Percentiles rank a stretch among this genome's conserved stretches.
phyloP scores from a whole-genome alignment of 495 filamentous ascomycete species.

The Glarea lozoyensis region DNA sequence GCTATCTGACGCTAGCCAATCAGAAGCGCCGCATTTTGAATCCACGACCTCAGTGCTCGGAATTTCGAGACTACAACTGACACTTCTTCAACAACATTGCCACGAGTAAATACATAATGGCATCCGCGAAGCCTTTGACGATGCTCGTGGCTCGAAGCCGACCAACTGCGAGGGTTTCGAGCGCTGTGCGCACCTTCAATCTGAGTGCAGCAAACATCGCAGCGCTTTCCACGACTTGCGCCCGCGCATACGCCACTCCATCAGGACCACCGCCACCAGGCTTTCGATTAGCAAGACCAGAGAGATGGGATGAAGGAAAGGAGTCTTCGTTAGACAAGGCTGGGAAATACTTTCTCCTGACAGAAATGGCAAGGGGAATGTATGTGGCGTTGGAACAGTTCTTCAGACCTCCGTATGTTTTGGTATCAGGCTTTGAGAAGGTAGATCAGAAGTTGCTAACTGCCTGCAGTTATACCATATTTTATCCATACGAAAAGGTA shows the following conservation, averaged over 20 bases:
- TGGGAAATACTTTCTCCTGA: constrained; percentile 87
- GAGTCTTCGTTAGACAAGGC: constrained; percentile 71
- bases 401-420: constrained; percentile 89
- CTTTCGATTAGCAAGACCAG: constrained; percentile 62
- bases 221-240: constrained; percentile 37
- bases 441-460: constrained; percentile 3
- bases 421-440: constrained; percentile 13
- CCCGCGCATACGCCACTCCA: constrained; percentile 69
- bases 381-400: constrained; percentile 96
- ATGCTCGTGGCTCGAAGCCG: constrained; percentile 43
- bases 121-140: constrained; percentile 40
- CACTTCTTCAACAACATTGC: constrained; percentile 17
- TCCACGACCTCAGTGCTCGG: neutral
- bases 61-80: neutral
- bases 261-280: constrained; percentile 64
- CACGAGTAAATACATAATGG: constrained; percentile 35
- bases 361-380: constrained; percentile 95
- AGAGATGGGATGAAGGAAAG: constrained; percentile 60
- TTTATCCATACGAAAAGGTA: constrained; percentile 95
- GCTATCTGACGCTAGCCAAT: constrained; percentile 13
- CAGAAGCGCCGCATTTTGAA: constrained; percentile 7
- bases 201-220: constrained; percentile 26
- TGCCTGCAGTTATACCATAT: constrained; percentile 77
- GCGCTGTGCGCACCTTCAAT: constrained; percentile 15
- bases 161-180: constrained; percentile 21